Base-by-base conservation (phyloP, 768 basidiomycete genomes). In the Rhizopogon sp. region DNA sequence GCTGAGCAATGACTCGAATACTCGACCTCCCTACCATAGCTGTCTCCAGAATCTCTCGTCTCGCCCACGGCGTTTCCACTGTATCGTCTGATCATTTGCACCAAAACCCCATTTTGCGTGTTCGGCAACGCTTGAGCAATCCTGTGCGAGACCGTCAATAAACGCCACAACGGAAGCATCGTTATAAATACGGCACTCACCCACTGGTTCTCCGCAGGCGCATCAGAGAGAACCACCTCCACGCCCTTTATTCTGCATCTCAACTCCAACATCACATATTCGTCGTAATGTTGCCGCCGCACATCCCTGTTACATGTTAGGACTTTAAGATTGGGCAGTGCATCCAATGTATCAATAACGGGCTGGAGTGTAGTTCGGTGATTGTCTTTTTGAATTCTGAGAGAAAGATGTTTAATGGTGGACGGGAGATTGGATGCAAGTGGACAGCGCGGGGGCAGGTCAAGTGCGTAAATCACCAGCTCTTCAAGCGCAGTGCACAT, bases 401-500 rank as follows among this genome's bases (percentile, higher is more conserved):
- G 70, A 35, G 66, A 66, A 4, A 80, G 57, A 54, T 79, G 77
- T 52, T 77, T 69, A 25, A 80, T 60, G 2, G 72, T 66, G 8
- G 54, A 51, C 6, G 79, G 72, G 6, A 80, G 66, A 5, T 56
- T 54, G 13, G 53, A 57, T 2, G 54, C 66, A 17, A 79, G 64
- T 1, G 66, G 64, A 31, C 31, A 74, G 49, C 13, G 74, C 45
- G 2, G 62, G 5, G 77, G 75, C 2, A 76, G 10, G 7, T 33
- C 54, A 41, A 66, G 73, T 8, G 8, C 8, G 39, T 71, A 64
- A 16, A 79, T 43, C 20, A 74, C 56, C 9, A 80, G 58, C 53
- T 80, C 78, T 53, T 74, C 62, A 14, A 80, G 68, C 41, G 62
- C 64, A 0, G 64, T 67, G 60, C 76, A 79, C 22, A 62, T 58